These are phyloP conservation scores for Ganoderma lingzhi DNA, from an alignment of 1,284 basidiomycete species.

Conservation along the genomic window DNA sequence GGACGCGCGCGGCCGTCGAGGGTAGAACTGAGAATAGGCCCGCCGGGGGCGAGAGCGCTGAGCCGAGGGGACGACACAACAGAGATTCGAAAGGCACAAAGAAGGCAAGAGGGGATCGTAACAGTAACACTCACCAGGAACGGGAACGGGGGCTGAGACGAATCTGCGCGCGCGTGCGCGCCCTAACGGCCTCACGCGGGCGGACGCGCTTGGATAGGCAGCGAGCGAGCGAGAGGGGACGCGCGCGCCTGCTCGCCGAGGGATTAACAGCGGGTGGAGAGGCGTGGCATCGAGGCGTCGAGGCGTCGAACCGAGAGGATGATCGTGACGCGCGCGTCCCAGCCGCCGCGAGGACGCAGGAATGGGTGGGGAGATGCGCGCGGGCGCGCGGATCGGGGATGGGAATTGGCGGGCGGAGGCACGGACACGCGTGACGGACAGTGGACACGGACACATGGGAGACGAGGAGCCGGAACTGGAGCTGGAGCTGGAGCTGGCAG, in stretches of 20 bases:
- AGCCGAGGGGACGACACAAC: too few species aligned
- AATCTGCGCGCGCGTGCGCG: background rate
- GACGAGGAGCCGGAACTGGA: background rate
- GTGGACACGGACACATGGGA: background rate
- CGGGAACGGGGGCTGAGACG: background rate
- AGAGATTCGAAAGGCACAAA: background rate
- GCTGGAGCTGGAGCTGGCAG: background rate
- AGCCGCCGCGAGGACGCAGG: background rate
- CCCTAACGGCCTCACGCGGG: constrained; percentile 1
- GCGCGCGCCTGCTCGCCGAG: background rate
- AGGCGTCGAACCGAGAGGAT: background rate
- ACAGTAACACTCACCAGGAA: background rate
- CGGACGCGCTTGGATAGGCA: background rate
- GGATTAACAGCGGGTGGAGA: constrained; percentile 1
- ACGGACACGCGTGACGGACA: background rate
- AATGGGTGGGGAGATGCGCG: too few species aligned
- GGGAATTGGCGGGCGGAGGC: background rate
- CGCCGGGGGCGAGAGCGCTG: too few species aligned
- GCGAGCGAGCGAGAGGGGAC: background rate
- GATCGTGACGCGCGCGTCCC: background rate
- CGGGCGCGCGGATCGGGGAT: background rate
- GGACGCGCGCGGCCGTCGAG: background rate
- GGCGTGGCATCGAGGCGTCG: background rate
- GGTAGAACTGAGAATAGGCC: background rate
- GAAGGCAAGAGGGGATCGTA: background rate